phyloP scores from a whole-genome alignment of 2,329 filamentous ascomycete species.

The Whalleya microplaca region DNA sequence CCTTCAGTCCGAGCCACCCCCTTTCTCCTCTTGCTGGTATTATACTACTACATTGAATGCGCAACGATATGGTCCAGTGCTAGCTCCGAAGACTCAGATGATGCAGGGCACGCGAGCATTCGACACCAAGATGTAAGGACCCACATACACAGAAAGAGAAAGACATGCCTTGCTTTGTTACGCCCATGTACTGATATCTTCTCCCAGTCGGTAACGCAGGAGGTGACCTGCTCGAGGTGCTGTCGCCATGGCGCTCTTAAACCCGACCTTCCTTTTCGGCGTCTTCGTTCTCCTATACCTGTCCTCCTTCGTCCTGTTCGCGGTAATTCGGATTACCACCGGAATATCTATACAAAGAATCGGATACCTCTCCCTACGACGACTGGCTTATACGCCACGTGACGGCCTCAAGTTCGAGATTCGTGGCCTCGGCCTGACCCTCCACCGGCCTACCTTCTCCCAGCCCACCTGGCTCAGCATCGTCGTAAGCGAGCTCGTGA shows the following conservation, averaged over 20 bases:
- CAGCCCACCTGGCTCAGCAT: constrained; percentile 97
- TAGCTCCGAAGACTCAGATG: constrained; percentile 23
- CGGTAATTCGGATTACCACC: constrained; percentile 87
- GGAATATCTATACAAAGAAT: constrained; percentile 95
- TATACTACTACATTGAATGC: constrained; percentile 8
- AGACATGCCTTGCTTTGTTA: constrained; percentile 1
- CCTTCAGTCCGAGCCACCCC: background rate
- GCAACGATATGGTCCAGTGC: constrained; percentile 33
- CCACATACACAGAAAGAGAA: too few relatives aligned
- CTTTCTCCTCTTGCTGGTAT: constrained; percentile 5
- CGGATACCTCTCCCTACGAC: constrained; percentile 88
- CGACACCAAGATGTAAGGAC: constrained; percentile 29
- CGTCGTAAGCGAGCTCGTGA: constrained; percentile 80
- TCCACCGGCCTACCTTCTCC: constrained; percentile 94
- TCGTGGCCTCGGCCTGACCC: constrained; percentile 80
- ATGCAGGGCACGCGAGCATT: constrained; percentile 31
- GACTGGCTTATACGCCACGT: constrained; percentile 85
- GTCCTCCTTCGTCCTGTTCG: constrained; percentile 90
- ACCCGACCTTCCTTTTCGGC: constrained; percentile 84
- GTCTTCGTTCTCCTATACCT: constrained; percentile 86
- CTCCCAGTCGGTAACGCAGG: constrained; percentile 30
- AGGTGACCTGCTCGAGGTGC: constrained; percentile 33
- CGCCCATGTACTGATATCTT: constrained; percentile 11
- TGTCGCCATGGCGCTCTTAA: constrained; percentile 64
- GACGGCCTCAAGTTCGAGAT: constrained; percentile 91